Percentiles rank a stretch among this genome's conserved stretches.
Evolutionary conservation across 1,284 basidiomycete species (phyloP).

Genomic region (Ganoderma lingzhi): DNA sequence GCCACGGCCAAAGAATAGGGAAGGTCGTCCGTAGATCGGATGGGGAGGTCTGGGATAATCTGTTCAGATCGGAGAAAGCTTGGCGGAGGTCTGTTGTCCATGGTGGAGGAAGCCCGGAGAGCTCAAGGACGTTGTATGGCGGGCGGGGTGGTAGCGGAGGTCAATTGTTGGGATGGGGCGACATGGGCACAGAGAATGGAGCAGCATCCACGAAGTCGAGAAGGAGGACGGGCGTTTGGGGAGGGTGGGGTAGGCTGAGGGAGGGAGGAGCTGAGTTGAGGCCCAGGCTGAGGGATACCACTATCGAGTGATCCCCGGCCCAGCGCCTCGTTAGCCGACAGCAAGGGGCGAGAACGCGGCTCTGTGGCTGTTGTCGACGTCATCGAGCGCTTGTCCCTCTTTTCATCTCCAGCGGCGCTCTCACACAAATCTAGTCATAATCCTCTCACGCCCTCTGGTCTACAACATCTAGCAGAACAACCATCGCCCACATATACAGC

Average conservation of each 20-base stretch:
- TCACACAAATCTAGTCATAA: neutral
- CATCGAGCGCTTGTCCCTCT: slow-evolving; percentile 16
- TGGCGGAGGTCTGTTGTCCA: slow-evolving; percentile 21
- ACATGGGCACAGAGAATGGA: slow-evolving; percentile 6
- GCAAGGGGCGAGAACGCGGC: slow-evolving; percentile 14
- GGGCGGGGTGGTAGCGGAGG: slow-evolving; percentile 1
- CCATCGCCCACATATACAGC: slow-evolving; percentile 87
- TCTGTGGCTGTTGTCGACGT: slow-evolving; percentile 27
- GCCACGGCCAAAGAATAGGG: slow-evolving; percentile 32
- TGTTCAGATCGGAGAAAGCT: slow-evolving; percentile 33
- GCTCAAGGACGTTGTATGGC: neutral
- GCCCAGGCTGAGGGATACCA: neutral
- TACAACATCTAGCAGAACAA: slow-evolving; percentile 60
- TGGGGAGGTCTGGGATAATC: slow-evolving; percentile 33
- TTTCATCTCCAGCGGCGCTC: slow-evolving; percentile 3
- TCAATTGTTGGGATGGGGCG: neutral
- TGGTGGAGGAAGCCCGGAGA: slow-evolving; percentile 1
- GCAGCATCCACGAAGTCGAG: neutral
- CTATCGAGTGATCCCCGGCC: slow-evolving; percentile 6
- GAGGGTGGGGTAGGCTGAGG: neutral
- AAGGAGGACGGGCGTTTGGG: slow-evolving; percentile 1
- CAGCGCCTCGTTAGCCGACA: slow-evolving; percentile 11
- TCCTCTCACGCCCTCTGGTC: slow-evolving; percentile 7
- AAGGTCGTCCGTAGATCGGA: slow-evolving; percentile 29
- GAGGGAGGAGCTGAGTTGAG: neutral